Base-by-base conservation (phyloP, 441 rosid genomes). In the Euphorbia celastroides region DNA sequence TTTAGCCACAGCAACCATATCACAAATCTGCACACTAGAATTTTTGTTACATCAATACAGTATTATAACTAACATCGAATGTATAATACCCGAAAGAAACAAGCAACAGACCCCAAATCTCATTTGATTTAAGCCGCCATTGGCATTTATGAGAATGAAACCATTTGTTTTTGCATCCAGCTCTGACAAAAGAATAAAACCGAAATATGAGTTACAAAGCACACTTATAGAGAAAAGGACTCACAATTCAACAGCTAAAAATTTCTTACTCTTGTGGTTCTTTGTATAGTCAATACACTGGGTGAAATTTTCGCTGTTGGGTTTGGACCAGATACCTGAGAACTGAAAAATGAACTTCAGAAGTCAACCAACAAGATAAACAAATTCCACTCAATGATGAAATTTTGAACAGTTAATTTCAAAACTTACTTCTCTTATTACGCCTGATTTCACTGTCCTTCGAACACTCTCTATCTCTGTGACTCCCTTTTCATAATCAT, bases 111-210 rank as follows among this genome's bases (percentile, higher is more conserved):
- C 22, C 8, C 1, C 10, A 27, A 62, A 20, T 83, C 98, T 88
- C 97, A 94, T 94, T 82, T 91, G 97, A 82, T 94, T 94, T 79
- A 94, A 70, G 69, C 99, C 99, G 46, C 99, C 99, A 69, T 94
- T 94, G 32, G 97, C 97, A 70, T 89, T 93, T 69, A 88, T 94
- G 28, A 92, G 58, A 60, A 94, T 84, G 73, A 86, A 94, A 3
- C 99, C 99, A 74, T 88, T 88, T 44, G 96, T 83, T 28, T 79
- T 82, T n/a, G n/a, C n/a, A 9, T 56, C 66, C 0, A 74, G 42
- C 55, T 78, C 99, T 89, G 70, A 32, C 74, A 17, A 2, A 31
- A 66, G 26, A 13, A 7, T 44, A 26, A 20, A 4, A 22, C 0
- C 8, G 19, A 51, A 17, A 48, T 70, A 62, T 31, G 34, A 19